Evolutionary conservation across 2,329 filamentous ascomycete species (phyloP).

Genomic region (Fusarium fujikuroi): DNA sequence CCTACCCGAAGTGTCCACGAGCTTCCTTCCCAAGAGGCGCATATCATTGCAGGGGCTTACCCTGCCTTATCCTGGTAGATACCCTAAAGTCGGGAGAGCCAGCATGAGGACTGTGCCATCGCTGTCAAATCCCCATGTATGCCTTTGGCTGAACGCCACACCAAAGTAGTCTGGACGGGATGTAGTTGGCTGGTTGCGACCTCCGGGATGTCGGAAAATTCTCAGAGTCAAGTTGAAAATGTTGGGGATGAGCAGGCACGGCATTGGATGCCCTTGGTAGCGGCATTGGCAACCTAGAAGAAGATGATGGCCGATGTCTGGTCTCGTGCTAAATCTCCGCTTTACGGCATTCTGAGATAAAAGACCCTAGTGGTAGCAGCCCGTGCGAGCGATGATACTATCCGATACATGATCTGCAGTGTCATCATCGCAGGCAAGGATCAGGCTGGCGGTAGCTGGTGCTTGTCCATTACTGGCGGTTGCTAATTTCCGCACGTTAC

Average conservation of each 20-base stretch:
- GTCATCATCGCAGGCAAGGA: conserved; percentile 10
- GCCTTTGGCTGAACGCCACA: conserved; percentile 17
- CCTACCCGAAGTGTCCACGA: conserved; percentile 34
- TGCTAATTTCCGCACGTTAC: neutral
- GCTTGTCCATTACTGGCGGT: neutral
- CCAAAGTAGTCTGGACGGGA: conserved; percentile 14
- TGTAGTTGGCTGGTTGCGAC: neutral
- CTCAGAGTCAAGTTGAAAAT: conserved; percentile 2
- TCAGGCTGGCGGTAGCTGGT: conserved; percentile 2
- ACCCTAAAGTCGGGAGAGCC: conserved; percentile 17
- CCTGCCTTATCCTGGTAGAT: conserved; percentile 12
- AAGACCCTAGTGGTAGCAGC: conserved; percentile 1
- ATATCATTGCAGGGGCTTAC: conserved; percentile 30
- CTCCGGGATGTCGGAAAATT: conserved; percentile 22
- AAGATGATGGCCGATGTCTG: conserved; percentile 18
- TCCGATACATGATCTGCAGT: conserved; percentile 34
- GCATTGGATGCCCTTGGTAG: neutral
- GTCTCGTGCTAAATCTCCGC: conserved; percentile 29
- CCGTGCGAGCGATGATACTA: conserved; percentile 20
- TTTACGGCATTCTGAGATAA: conserved; percentile 12
- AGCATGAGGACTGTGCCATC: conserved; percentile 30
- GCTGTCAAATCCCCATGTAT: conserved; percentile 11
- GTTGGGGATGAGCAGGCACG: neutral
- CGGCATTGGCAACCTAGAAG: conserved; percentile 28
- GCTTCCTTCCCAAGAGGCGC: conserved; percentile 30